phyloP scores from a whole-genome alignment of 2,329 filamentous ascomycete genomes.

The Elsinoe ampelina region DNA sequence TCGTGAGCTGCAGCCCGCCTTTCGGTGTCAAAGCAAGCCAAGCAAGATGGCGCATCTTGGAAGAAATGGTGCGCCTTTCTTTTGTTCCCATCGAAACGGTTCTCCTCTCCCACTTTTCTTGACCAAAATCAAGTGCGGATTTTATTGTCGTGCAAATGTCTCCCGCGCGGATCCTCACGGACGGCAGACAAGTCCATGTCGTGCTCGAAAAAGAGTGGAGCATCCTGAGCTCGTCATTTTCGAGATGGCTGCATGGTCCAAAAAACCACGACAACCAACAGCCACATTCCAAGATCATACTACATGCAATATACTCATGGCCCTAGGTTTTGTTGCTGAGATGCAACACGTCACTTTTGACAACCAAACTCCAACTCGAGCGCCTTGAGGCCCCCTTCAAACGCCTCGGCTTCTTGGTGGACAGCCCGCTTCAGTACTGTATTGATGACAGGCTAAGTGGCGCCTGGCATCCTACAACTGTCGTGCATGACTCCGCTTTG shows the following conservation, averaged over 20 bases:
- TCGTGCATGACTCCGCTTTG: conserved; percentile 1
- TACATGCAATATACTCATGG: no score
- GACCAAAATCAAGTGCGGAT: no score
- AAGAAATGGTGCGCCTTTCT: background rate
- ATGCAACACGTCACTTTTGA: background rate
- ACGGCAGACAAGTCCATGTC: background rate
- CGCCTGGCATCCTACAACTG: conserved; percentile 3
- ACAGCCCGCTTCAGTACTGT: background rate
- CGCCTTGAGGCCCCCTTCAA: background rate
- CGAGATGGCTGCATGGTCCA: background rate
- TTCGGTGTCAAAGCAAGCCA: background rate
- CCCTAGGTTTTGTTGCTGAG: background rate
- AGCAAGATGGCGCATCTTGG: background rate
- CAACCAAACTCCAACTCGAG: background rate
- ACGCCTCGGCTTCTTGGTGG: background rate
- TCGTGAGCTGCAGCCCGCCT: background rate
- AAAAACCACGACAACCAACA: no score
- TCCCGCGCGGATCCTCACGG: background rate
- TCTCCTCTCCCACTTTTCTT: background rate
- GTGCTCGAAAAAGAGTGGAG: no score
- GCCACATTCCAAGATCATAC: no score
- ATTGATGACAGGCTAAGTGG: background rate
- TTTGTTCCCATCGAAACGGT: background rate
- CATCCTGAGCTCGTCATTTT: background rate
- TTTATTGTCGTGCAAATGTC: background rate